Evolutionary conservation across 2,329 filamentous ascomycete genomes (phyloP).

Genomic region (Cordyceps tenuipes): DNA sequence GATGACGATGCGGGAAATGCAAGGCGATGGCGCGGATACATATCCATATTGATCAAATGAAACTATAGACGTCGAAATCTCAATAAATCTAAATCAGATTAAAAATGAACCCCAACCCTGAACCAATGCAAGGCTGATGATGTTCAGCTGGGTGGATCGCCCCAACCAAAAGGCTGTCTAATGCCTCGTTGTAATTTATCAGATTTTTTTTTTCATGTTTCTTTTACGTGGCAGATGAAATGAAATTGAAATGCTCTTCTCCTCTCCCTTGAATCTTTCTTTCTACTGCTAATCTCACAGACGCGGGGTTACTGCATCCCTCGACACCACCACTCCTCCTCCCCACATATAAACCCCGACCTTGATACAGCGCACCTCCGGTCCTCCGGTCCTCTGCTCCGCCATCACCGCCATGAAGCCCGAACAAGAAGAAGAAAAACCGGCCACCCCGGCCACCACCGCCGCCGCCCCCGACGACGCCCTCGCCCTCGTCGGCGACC

Average conservation of each 20-base stretch:
- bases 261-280: not conserved
- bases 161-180: not conserved
- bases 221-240: too few relatives aligned
- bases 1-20: too few relatives aligned
- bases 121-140: not conserved
- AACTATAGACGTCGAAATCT: not conserved
- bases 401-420: not conserved
- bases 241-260: not conserved
- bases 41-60: too few relatives aligned
- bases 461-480: slow-evolving; percentile 35
- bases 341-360: too few relatives aligned
- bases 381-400: too few relatives aligned
- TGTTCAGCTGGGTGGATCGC: slow-evolving; percentile 9
- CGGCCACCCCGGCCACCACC: not conserved
- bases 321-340: too few relatives aligned
- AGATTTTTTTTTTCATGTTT: not conserved
- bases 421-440: not conserved
- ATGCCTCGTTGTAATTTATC: not conserved
- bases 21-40: too few relatives aligned
- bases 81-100: not conserved
- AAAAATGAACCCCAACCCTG: not conserved
- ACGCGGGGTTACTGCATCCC: too few relatives aligned
- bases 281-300: too few relatives aligned
- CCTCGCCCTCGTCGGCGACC: slow-evolving; percentile 51
- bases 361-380: too few relatives aligned